Conservation (phyloP, 371 early-diverging fungal species). For the Sporodiniella umbellata region DNA sequence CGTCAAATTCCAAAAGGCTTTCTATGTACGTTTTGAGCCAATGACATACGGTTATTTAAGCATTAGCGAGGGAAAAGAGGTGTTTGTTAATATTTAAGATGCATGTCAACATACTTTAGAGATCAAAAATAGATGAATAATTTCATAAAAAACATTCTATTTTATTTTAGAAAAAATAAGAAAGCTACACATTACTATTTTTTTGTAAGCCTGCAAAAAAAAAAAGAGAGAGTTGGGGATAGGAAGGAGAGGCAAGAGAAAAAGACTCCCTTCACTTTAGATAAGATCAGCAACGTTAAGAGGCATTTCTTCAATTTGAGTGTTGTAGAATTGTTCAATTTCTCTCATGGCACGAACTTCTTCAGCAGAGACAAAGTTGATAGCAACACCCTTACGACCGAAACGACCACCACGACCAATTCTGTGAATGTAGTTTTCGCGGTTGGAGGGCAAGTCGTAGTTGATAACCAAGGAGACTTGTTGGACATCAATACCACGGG, state of each 20-base stretch:
- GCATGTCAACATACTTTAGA: too few relatives aligned
- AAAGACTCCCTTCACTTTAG: conserved; percentile 26
- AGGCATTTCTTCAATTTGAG: conserved; percentile 96
- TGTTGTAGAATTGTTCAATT: conserved; percentile 97
- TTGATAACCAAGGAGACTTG: conserved; percentile 95
- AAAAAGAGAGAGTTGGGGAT: too few relatives aligned
- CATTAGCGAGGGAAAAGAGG: too few relatives aligned
- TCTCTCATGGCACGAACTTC: conserved; percentile 88
- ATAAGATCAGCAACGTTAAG: conserved; percentile 84
- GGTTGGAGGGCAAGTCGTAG: conserved; percentile 96
- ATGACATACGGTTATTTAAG: background rate
- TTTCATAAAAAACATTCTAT: too few relatives aligned
- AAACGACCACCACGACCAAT: conserved; percentile 99
- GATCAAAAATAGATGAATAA: too few relatives aligned
- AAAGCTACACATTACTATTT: background rate
- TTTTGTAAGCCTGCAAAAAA: conserved; percentile 4
- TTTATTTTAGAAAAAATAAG: too few relatives aligned
- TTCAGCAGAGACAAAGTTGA: conserved; percentile 96
- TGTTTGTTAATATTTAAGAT: too few relatives aligned
- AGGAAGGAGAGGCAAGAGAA: background rate
- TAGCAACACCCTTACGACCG: conserved; percentile 99
- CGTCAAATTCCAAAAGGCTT: too few relatives aligned
- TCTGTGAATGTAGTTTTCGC: conserved; percentile 97
- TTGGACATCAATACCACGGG: conserved; percentile 99
- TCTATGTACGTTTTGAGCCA: too few relatives aligned